Percentiles rank a stretch among this genome's conserved stretches.
These are phyloP conservation scores for Lupinus albus DNA, from an alignment of 306 rosid genomes.

Conservation along the genomic window DNA sequence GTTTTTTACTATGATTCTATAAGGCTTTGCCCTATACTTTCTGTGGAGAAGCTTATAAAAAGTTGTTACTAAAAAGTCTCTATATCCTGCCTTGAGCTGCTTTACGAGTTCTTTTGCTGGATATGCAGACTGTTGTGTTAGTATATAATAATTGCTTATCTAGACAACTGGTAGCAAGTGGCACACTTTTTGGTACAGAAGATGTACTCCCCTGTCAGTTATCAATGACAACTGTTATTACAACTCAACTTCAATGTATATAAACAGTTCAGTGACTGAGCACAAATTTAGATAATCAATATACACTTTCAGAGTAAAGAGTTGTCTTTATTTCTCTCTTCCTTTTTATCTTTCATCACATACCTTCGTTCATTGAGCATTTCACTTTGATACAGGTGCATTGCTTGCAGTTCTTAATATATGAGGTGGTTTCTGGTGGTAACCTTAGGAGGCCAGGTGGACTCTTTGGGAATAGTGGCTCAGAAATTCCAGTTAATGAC, in stretches of 20 bases:
- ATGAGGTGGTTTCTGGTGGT: slow-evolving; percentile 98
- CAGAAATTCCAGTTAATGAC: slow-evolving; percentile 91
- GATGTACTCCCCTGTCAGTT: no score
- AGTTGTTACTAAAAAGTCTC: slow-evolving; percentile 25
- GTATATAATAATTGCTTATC: slow-evolving; percentile 37
- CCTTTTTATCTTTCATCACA: no score
- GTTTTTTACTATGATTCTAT: slow-evolving; percentile 20
- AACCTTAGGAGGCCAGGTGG: slow-evolving; percentile 99
- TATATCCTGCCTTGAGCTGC: slow-evolving; percentile 25
- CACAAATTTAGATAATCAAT: no score
- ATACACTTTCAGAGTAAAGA: no score
- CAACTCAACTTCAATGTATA: no score
- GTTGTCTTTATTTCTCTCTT: no score
- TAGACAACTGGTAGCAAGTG: no score
- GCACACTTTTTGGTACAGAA: no score
- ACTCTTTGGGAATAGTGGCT: slow-evolving; percentile 91
- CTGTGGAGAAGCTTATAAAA: slow-evolving; percentile 29
- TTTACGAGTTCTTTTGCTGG: slow-evolving; percentile 31
- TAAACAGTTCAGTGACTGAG: no score
- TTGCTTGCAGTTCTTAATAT: slow-evolving; percentile 95
- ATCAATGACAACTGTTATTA: no score
- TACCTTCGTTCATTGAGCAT: no score
- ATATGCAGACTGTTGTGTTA: slow-evolving; percentile 14
- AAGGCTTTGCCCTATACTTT: slow-evolving; percentile 5
- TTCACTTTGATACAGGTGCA: slow-evolving; percentile 70